These are phyloP conservation scores for Colletotrichum liaoningense DNA, from an alignment of 2,329 filamentous ascomycete species.

Conservation along the genomic window DNA sequence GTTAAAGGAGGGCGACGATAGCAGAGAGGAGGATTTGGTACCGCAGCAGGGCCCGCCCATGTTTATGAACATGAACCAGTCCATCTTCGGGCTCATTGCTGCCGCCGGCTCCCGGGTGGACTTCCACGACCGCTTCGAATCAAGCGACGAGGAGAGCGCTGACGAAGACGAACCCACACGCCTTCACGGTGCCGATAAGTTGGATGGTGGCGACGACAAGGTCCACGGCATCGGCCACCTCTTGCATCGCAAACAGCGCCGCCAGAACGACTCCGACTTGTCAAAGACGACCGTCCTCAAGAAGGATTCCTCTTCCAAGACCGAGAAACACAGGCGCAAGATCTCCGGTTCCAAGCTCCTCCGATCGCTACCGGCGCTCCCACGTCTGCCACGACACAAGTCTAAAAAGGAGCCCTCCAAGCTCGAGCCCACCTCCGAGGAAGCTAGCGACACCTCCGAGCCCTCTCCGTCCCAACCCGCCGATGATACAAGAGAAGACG, in stretches of 20 bases:
- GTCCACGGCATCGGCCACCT: conserved; percentile 7
- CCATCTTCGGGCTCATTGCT: conserved; percentile 91
- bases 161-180: conserved; percentile 49
- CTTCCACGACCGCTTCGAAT: conserved; percentile 85
- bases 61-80: conserved; percentile 88
- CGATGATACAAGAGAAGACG: conserved; percentile 31
- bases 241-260: conserved; percentile 52
- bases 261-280: conserved; percentile 44
- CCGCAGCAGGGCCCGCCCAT: conserved; percentile 59
- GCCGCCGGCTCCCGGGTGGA: conserved; percentile 86
- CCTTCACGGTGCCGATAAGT: not conserved
- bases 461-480: conserved; percentile 30
- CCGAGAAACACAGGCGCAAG: conserved; percentile 64
- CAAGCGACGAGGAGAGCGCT: conserved; percentile 85
- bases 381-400: conserved; percentile 55
- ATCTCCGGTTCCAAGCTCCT: conserved; percentile 69
- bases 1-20: conserved; percentile 61
- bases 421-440: conserved; percentile 50
- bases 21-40: conserved; percentile 59
- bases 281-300: conserved; percentile 46
- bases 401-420: conserved; percentile 57
- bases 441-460: conserved; percentile 43
- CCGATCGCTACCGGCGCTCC: conserved; percentile 72
- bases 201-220: not conserved
- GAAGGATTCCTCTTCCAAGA: conserved; percentile 47